Evolutionary conservation across 495 filamentous ascomycete genomes (phyloP), one percentile per base, ranked within the genome.

Genomic region (Hypoxylon intermedium): DNA sequence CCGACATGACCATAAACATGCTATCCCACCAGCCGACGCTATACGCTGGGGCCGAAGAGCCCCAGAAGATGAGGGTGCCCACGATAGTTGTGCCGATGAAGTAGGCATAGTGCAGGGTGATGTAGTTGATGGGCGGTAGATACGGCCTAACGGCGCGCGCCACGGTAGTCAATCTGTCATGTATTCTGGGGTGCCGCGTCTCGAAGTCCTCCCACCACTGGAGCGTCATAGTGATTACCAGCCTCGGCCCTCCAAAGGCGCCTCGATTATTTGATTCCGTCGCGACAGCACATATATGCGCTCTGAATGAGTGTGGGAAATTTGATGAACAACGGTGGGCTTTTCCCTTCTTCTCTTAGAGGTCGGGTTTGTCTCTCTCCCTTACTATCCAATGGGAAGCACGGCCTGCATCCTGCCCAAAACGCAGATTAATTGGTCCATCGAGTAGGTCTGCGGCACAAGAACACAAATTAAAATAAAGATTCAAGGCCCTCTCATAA

Each of bases 1-100:
- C 88, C 58, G 83, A 87, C 38, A 88, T 80, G 34, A 81, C 80
- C 58, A 92, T 71, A 65, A 91, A 93, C 15, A 92, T 74, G 5
- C 84, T 78, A 59, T 92, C 88, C 9, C 80, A 81, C 72, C 87
- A 92, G 36, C 75, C 74, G 46, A 92, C 76, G 56, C 78, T 86
- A 30, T 77, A 77, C 64, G 51, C 72, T 60, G 23, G 85, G 82
- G 24, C 53, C 11, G 86, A 85, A 9, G 80, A 76, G 31, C 82
- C 77, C 79, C 84, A 91, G 71, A 92, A 89, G 40, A 91, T 80
- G 48, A 86, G 45, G 38, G 85, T 84, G 24, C 76, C 77, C 23
- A 88, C 37, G 11, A 91, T 64, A 28, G 77, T 82, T n/a, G 79
- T 81, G 4, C 68, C 61, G 58, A 90, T 78, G 70, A 91, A 91